Evolutionary conservation across 164 flowering plant genomes (phyloP), one percentile per base, ranked within the genome.

Genomic region (Sextonia rubra): DNA sequence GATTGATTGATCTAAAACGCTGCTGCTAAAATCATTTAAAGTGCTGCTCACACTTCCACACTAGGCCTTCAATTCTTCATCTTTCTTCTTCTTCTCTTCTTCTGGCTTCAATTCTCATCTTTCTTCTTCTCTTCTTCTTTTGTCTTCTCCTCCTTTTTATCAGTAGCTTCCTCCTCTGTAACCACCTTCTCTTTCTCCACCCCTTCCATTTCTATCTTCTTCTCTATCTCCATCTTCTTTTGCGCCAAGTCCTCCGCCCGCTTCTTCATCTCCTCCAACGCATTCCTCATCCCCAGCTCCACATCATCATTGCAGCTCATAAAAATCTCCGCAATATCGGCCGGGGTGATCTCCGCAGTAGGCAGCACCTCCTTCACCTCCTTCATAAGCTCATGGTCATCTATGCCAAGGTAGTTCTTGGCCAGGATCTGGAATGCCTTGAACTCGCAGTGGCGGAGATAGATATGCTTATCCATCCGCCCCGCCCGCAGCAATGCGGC

Each of bases 401-500:
- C 77, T 14, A 77, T 58, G 3, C 47, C 47, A 27, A 77, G 61
- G 73, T 80, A 80, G 65, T 80, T 80, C 75, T 67, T 67, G n/a
- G 62, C 66, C n/a, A 80, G 55, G 17, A 49, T 75, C 71, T 63
- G 77, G 20, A 80, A 77, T 15, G 83, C 76, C 0, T 58, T 8
- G 15, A 73, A 61, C 71, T 58, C 70, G 63, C 83, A 81, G 64
- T 69, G 76, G 1, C 77, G 30, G 2, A 81, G 75, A 20, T 76
- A 37, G 44, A 81, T 78, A 20, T 81, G 81, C 72, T 71, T 81
- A 29, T 81, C 83, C 83, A 80, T 80, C 25, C 83, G 60, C 3
- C 83, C 83, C 0, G 83, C 56, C 26, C 83, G 66, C 56, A 80
- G 58, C 69, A 80, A 56, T 0, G 80, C 83, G 7, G 29, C 68